phyloP scores from a whole-genome alignment of 108 stramenopile genomes.

The Cylindrotheca closterium region DNA sequence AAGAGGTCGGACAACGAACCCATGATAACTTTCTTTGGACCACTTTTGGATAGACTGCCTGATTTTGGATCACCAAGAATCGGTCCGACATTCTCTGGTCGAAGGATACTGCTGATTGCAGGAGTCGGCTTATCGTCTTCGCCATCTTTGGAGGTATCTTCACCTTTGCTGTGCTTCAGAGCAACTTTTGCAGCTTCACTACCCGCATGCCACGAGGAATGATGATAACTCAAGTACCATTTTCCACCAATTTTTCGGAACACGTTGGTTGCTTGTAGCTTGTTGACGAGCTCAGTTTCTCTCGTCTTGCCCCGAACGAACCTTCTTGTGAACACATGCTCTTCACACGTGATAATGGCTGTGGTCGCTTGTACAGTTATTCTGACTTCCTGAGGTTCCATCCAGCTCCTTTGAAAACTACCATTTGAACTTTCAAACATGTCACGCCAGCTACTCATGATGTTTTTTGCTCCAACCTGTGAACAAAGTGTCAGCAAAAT shows the following conservation, averaged over 20 bases:
- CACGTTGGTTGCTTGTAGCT: constrained; percentile 77
- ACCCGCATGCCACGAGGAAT: constrained; percentile 83
- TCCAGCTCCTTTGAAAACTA: constrained; percentile 51
- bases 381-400: constrained; percentile 74
- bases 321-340: constrained; percentile 68
- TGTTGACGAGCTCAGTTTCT: constrained; percentile 61
- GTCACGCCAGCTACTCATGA: constrained; percentile 62
- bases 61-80: constrained; percentile 33
- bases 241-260: constrained; percentile 75
- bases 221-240: constrained; percentile 84
- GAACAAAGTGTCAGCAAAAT: no score
- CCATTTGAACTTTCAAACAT: constrained; percentile 66
- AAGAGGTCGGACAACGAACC: constrained; percentile 45
- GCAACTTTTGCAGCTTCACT: constrained; percentile 67
- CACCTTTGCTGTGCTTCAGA: constrained; percentile 14
- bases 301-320: constrained; percentile 54
- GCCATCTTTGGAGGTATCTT: not conserved
- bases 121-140: constrained; percentile 3
- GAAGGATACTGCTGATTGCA: constrained; percentile 41
- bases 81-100: constrained; percentile 41
- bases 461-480: constrained; percentile 42
- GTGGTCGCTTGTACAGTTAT: constrained; percentile 68
- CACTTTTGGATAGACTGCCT: constrained; percentile 1
- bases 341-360: constrained; percentile 80
- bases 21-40: constrained; percentile 26